Evolutionary conservation across 805 yeast species (phyloP).

Genomic region (Lachancea dasiensis): DNA sequence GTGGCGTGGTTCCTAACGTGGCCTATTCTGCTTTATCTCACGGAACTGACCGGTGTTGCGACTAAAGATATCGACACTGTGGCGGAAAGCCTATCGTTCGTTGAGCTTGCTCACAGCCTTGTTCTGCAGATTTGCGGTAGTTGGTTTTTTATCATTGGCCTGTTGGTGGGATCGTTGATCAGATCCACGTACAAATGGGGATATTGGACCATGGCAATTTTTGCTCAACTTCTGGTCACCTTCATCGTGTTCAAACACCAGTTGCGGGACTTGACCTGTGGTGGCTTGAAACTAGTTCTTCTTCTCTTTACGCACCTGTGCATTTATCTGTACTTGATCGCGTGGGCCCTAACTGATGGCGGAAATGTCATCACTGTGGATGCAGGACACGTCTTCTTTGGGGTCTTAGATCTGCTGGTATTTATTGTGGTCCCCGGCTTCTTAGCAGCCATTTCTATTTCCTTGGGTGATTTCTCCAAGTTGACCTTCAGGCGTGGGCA

Average conservation of each 20-base stretch:
- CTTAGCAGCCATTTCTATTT: constrained; percentile 16
- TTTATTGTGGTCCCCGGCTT: constrained; percentile 39
- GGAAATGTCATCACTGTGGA: constrained; percentile 50
- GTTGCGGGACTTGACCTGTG: constrained; percentile 16
- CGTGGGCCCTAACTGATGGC: constrained; percentile 52
- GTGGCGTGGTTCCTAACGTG: constrained; percentile 43
- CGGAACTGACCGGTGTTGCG: constrained; percentile 16
- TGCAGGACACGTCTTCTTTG: constrained; percentile 50
- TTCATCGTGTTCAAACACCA: constrained; percentile 28
- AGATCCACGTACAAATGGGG: constrained; percentile 62
- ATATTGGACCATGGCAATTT: constrained; percentile 49
- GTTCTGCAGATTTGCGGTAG: constrained; percentile 39
- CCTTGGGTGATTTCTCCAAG: constrained; percentile 10
- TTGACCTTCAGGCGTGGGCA: constrained; percentile 7
- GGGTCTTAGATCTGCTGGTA: constrained; percentile 43
- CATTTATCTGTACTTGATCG: constrained; percentile 39
- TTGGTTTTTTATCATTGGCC: constrained; percentile 46
- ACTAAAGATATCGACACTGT: constrained; percentile 6
- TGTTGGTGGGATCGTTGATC: constrained; percentile 53
- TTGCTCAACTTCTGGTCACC: constrained; percentile 38
- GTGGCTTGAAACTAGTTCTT: constrained; percentile 14
- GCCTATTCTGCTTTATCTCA: constrained; percentile 36
- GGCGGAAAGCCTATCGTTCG: constrained; percentile 11
- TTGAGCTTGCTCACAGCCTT: constrained; percentile 24
- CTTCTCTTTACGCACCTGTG: constrained; percentile 28